phyloP scores from a whole-genome alignment of 2,329 filamentous ascomycete species.

The Simplicillium sp. region DNA sequence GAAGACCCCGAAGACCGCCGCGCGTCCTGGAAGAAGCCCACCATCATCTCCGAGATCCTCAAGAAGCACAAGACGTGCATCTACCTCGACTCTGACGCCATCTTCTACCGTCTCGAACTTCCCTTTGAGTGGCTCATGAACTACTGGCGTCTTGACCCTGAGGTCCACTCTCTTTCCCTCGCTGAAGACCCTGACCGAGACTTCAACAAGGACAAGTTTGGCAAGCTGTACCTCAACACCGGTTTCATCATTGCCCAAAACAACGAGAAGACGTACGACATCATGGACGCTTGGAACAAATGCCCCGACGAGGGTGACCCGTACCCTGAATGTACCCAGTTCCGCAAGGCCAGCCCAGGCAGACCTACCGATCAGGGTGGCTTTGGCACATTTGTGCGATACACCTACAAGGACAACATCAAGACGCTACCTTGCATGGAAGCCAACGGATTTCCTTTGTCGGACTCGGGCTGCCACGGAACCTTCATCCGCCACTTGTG shows the following conservation, averaged over 20 bases:
- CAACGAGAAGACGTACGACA: constrained; percentile 34
- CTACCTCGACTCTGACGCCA: constrained; percentile 34
- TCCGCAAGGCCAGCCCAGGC: constrained; percentile 23
- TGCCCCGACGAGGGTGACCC: constrained; percentile 29
- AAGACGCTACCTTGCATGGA: constrained; percentile 29
- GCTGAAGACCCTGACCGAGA: constrained; percentile 26
- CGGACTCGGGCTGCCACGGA: constrained; percentile 25
- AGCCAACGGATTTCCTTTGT: constrained; percentile 33
- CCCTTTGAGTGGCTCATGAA: constrained; percentile 38
- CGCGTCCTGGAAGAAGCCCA: constrained; percentile 36
- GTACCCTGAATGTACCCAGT: constrained; percentile 26
- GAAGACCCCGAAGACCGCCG: constrained; percentile 28
- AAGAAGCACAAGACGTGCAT: constrained; percentile 32
- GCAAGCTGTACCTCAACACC: constrained; percentile 36
- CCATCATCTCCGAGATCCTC: constrained; percentile 30
- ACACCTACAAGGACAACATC: constrained; percentile 30
- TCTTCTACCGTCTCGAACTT: constrained; percentile 31
- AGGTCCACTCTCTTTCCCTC: constrained; percentile 30
- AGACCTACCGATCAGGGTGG: constrained; percentile 32
- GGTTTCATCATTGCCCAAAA: constrained; percentile 45
- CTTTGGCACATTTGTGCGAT: constrained; percentile 32
- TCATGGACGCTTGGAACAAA: constrained; percentile 37
- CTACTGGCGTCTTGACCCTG: constrained; percentile 31
- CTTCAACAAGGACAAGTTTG: constrained; percentile 28
- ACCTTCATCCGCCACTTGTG: constrained; percentile 33